Evolutionary conservation across 345 rosid species (phyloP), one percentile per base, ranked within the genome.

Genomic region (Ceriops zippeliana): DNA sequence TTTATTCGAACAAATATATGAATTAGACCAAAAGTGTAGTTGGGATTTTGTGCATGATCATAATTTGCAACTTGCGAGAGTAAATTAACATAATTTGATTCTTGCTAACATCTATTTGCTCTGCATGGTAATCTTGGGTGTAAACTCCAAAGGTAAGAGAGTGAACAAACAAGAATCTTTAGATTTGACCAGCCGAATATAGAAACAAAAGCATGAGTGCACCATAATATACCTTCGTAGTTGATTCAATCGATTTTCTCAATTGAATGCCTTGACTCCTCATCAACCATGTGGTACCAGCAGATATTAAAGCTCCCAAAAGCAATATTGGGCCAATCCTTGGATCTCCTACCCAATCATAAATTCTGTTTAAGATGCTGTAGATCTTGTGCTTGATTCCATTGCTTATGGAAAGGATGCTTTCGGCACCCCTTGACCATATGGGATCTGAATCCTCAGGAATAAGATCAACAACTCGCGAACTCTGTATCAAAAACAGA

Each of bases 291-390:
- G 85, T 74, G 69, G 83, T 75, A 62, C 92, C 96, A 62, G 75
- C 82, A 26, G 92, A 86, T 75, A 93, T 70, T 66, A 91, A 80
- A 67, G 97, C 87, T 70, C 82, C 87, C 82, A 93, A 74, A 76
- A 93, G 92, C 82, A 93, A 81, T 73, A 80, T 76, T 0, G 98
- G 91, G 56, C 98, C 96, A 46, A 89, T 80, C 71, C 98, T 88
- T 42, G 96, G 97, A 76, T 91, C 96, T 51, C 76, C 83, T 49
- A 93, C 53, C 62, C 72, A 78, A 79, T 86, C 90, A 42, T 37
- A 72, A 75, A 73, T 37, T 78, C 69, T 73, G 62, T 63, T 76
- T 61, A 71, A 49, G 51, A 81, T 58, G 63, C 79, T 70, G 38
- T 0, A 57, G 69, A 85, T 24, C 79, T 73, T 83, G 52, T 79